Conservation (phyloP, 495 filamentous ascomycete genomes). For the Aspergillus bridgeri region DNA sequence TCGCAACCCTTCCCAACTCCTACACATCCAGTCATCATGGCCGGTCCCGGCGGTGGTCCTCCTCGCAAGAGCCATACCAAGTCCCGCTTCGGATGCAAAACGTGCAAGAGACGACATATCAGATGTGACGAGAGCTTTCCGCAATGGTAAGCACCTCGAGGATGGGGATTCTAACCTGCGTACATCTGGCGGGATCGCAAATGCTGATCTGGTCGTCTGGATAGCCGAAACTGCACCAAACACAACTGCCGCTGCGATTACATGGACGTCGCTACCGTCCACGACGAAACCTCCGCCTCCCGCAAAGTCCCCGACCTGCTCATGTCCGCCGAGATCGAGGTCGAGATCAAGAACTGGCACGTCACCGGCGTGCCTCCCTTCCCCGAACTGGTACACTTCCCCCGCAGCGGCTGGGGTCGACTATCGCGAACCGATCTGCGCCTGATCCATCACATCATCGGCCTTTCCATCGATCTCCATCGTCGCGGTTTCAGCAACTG, state of each 20-base stretch:
- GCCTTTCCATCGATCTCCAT: constrained; percentile 78
- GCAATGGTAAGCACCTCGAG: constrained; percentile 70
- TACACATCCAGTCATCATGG: constrained; percentile 39
- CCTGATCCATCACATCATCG: constrained; percentile 86
- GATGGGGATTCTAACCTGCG: neutral
- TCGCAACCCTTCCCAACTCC: neutral
- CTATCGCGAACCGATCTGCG: constrained; percentile 75
- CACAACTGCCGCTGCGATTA: constrained; percentile 98
- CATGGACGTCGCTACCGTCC: constrained; percentile 67
- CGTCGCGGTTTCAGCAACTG: constrained; percentile 72
- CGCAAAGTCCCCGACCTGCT: constrained; percentile 74
- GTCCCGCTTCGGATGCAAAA: constrained; percentile 94
- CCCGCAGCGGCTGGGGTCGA: constrained; percentile 52
- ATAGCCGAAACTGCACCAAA: constrained; percentile 94
- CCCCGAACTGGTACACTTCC: constrained; percentile 69
- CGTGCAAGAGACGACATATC: constrained; percentile 96
- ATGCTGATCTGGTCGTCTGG: constrained; percentile 3
- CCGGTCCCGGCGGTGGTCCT: constrained; percentile 51
- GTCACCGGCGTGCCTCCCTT: constrained; percentile 84
- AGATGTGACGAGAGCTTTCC: constrained; percentile 96
- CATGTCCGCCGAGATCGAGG: constrained; percentile 79
- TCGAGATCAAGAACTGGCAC: constrained; percentile 78
- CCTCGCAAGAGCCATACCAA: constrained; percentile 86
- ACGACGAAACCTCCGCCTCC: constrained; percentile 60
- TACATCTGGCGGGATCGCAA: neutral